These are phyloP conservation scores for Colletotrichum cordylinicola DNA, from an alignment of 2,329 filamentous ascomycete genomes.

Conservation along the genomic window DNA sequence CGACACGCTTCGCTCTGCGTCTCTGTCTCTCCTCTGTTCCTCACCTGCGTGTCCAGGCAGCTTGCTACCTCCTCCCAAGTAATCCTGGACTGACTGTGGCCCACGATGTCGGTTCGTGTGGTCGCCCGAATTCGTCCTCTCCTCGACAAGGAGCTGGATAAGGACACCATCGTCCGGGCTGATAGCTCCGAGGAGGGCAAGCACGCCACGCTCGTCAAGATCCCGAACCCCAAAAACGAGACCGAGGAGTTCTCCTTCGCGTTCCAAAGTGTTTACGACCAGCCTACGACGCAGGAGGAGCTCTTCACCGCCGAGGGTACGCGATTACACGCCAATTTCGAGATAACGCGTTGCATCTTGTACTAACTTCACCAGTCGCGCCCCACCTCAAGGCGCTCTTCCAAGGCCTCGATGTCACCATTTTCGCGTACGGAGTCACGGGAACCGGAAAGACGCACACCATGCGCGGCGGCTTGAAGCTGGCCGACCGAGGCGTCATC, in stretches of 20 bases:
- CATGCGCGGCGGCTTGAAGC: slow-evolving; percentile 88
- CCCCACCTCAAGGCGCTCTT: slow-evolving; percentile 93
- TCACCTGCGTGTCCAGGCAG: background rate
- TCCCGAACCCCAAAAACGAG: slow-evolving; percentile 94
- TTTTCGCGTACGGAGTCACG: slow-evolving; percentile 93
- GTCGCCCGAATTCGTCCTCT: slow-evolving; percentile 91
- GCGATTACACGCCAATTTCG: slow-evolving; percentile 28
- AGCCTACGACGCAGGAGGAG: slow-evolving; percentile 79
- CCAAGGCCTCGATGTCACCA: slow-evolving; percentile 83
- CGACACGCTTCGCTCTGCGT: background rate
- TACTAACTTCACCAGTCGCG: slow-evolving; percentile 63
- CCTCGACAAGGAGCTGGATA: slow-evolving; percentile 83
- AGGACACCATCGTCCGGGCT: slow-evolving; percentile 82
- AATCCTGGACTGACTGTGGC: background rate
- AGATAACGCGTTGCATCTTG: background rate
- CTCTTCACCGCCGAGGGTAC: slow-evolving; percentile 89
- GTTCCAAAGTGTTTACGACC: slow-evolving; percentile 92
- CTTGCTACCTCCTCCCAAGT: background rate
- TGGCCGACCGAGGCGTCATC: slow-evolving; percentile 87
- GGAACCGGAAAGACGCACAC: slow-evolving; percentile 96
- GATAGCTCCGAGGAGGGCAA: slow-evolving; percentile 67
- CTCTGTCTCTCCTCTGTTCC: background rate
- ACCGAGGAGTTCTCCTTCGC: slow-evolving; percentile 91
- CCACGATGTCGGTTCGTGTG: slow-evolving; percentile 74
- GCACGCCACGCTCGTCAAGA: slow-evolving; percentile 76